phyloP scores from a whole-genome alignment of 2,329 filamentous ascomycete genomes.

The Aspergillus sp. region DNA sequence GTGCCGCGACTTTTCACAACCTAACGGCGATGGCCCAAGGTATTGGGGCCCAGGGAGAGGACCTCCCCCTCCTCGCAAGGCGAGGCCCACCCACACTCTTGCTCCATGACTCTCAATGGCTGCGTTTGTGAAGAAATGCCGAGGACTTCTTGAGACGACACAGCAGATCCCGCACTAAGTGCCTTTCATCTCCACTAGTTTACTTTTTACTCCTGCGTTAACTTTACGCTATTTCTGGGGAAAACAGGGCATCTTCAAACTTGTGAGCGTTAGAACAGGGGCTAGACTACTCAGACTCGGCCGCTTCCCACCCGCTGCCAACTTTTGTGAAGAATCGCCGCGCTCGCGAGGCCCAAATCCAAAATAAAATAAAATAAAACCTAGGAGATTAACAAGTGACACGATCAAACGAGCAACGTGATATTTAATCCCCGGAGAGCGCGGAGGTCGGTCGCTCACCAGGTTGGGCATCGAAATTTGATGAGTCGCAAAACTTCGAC shows the following conservation, averaged over 20 bases:
- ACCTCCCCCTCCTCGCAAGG: slow-evolving; percentile 6
- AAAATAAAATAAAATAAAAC: not conserved
- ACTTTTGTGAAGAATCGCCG: not conserved
- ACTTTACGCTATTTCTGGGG: not conserved
- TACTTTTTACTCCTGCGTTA: not conserved
- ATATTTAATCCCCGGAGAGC: not conserved
- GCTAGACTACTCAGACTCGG: not conserved
- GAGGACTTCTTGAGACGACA: not conserved
- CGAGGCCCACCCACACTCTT: not conserved
- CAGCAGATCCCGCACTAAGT: not conserved
- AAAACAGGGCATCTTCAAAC: not conserved
- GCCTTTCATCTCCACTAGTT: not conserved
- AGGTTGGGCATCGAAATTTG: not conserved
- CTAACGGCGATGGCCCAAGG: slow-evolving; percentile 21
- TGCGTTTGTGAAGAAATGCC: not conserved
- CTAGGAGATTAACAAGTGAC: not conserved
- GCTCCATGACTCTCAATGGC: not conserved
- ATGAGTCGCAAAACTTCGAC: slow-evolving; percentile 7
- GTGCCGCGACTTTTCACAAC: slow-evolving; percentile 38
- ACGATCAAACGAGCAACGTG: not conserved
- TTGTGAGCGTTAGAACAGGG: not conserved
- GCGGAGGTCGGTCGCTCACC: not conserved
- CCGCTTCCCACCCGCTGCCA: not conserved
- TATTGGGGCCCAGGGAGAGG: slow-evolving; percentile 27
- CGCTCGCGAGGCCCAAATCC: not conserved